phyloP scores from a whole-genome alignment of 2,329 filamentous ascomycete species.

The Aspergillus aculeatus region DNA sequence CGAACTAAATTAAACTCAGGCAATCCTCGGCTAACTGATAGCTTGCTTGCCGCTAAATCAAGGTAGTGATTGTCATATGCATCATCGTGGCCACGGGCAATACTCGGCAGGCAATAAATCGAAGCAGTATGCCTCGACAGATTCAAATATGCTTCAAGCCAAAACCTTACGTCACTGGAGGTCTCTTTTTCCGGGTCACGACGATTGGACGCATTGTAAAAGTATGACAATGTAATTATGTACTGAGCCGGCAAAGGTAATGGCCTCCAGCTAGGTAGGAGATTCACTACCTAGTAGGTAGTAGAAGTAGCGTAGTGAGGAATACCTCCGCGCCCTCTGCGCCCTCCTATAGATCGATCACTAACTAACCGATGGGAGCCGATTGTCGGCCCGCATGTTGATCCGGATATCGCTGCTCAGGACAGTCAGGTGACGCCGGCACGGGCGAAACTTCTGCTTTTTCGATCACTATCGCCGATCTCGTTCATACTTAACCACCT shows the following conservation, averaged over 20 bases:
- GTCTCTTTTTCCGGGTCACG: no score
- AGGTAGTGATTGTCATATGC: not conserved
- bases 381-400: conserved; percentile 15
- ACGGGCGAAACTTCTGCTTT: conserved; percentile 18
- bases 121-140: not conserved
- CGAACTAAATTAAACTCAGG: not conserved
- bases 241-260: no score
- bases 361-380: not conserved
- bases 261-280: no score
- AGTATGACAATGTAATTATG: no score
- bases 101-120: no score
- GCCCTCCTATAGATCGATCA: no score
- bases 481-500: conserved; percentile 2
- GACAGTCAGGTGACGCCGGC: conserved; percentile 19
- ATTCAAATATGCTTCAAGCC: not conserved
- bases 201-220: no score
- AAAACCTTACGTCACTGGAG: not conserved
- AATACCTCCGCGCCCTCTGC: no score
- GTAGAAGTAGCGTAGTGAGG: no score
- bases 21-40: not conserved
- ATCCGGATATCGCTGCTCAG: conserved; percentile 6
- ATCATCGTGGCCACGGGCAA: no score
- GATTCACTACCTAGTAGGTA: no score
- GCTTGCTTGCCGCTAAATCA: not conserved
- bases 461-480: conserved; percentile 15